Evolutionary conservation across 2,329 filamentous ascomycete genomes (phyloP), one percentile per base, ranked within the genome.

Genomic region (Xylariaceae sp.): DNA sequence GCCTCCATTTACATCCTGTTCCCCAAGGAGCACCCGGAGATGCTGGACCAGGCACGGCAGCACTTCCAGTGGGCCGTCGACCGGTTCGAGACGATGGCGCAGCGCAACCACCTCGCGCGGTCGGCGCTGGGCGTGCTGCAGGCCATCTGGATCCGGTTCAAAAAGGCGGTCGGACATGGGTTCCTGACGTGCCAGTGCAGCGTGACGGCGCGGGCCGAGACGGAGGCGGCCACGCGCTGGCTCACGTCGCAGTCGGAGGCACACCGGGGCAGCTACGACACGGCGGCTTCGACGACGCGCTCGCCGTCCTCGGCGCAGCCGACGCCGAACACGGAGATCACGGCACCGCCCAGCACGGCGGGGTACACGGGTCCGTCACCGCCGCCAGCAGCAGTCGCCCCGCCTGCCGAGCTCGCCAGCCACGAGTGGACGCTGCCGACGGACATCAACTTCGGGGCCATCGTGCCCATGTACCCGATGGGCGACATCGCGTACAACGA

Each of bases 1-100:
- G 72, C 77, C 0, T 71, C 74, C 13, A 72, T 81, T 21, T 79
- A 74, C 52, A 79, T 81, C 23, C 54, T 81, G 7, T 78, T 78
- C 44, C 76, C 77, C 1, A 64, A 62, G 15, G 75, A 80, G 49
- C 70, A 78, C 39, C 53, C 59, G 2, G 70, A 73, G 17, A 57
- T 72, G 18, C 57, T 73, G 0, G 59, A 65, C 3, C 61, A 61
- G 16, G 68, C 71, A 0, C 55, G 73, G 7, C 72, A 75, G 50
- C 74, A 80, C 48, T 78, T 78, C 47, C 67, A 71, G 31, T 79
- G 74, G 74, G 71, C 72, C 1, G 70, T 76, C 44, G 69, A 78
- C 47, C 67, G 76, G 4, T 80, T 81, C 46, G 65, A 73, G 37
- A 69, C 66, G 27, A 78, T 81, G 65, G 65, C 68, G 11, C 63